Percentiles rank a stretch among this genome's conserved stretches.
Conservation (phyloP, 805 yeast genomes). For the Saccharomycopsis babjevae region DNA sequence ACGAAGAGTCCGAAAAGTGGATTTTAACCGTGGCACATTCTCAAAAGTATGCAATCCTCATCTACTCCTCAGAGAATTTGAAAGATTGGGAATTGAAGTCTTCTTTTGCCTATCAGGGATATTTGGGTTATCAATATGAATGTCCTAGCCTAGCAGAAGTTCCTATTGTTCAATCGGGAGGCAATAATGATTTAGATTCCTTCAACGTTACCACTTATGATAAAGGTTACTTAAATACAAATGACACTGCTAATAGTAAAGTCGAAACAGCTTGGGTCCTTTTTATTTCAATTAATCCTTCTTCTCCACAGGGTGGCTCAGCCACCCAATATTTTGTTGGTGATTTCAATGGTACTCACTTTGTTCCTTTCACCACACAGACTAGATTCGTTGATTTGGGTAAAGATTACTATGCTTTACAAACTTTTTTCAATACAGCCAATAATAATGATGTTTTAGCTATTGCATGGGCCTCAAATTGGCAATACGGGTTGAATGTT, state of each 20-base stretch:
- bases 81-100: conserved; percentile 25
- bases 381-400: conserved; percentile 28
- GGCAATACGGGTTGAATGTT: conserved; percentile 30
- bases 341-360: conserved; percentile 31
- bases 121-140: conserved; percentile 31
- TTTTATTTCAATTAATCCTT: conserved; percentile 33
- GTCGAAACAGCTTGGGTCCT: conserved; percentile 27
- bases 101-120: conserved; percentile 23
- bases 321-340: conserved; percentile 33
- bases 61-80: conserved; percentile 24
- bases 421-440: conserved; percentile 26
- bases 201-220: not conserved
- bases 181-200: conserved; percentile 9
- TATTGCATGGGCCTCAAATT: conserved; percentile 35
- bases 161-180: conserved; percentile 20
- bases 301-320: conserved; percentile 32
- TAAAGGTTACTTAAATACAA: not conserved
- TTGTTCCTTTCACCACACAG: conserved; percentile 25
- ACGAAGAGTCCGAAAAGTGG: conserved; percentile 25
- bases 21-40: conserved; percentile 25
- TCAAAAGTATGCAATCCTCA: conserved; percentile 24
- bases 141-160: conserved; percentile 31
- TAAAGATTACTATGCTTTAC: conserved; percentile 33
- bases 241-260: conserved; percentile 12
- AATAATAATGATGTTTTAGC: conserved; percentile 25